phyloP scores from a whole-genome alignment of 1,284 basidiomycete species.

The Phenoliferia sp. region DNA sequence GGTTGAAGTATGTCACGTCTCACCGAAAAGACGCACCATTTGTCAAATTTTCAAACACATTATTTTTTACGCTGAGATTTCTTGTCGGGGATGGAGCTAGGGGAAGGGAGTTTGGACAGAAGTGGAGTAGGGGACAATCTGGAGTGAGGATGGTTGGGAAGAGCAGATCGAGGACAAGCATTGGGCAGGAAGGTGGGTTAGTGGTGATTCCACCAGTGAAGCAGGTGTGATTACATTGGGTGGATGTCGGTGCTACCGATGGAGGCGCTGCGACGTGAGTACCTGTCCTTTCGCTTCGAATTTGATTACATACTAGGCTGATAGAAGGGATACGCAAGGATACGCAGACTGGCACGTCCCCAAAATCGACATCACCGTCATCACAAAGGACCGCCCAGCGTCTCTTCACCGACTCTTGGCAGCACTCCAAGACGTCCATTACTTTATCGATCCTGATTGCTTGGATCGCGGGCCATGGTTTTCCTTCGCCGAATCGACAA shows the following conservation, averaged over 20 bases:
- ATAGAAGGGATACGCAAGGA: not conserved
- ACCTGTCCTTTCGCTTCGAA: no score
- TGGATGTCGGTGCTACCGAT: slow-evolving; percentile 33
- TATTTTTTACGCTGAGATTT: no score
- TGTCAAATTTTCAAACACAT: no score
- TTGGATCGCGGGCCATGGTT: no score
- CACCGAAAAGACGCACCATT: no score
- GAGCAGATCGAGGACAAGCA: slow-evolving; percentile 3
- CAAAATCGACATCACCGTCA: slow-evolving; percentile 61
- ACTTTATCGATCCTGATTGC: slow-evolving; percentile 74
- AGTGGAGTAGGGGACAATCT: slow-evolving; percentile 20
- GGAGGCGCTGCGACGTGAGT: slow-evolving; percentile 34
- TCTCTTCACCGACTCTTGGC: slow-evolving; percentile 62
- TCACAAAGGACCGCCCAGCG: slow-evolving; percentile 67
- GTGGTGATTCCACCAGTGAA: slow-evolving; percentile 22
- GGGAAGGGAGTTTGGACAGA: slow-evolving; percentile 26
- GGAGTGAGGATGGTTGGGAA: slow-evolving; percentile 12
- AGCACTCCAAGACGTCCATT: slow-evolving; percentile 58
- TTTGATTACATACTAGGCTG: no score
- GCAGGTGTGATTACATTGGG: slow-evolving; percentile 23
- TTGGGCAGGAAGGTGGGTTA: slow-evolving; percentile 13
- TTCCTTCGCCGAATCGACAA: no score
- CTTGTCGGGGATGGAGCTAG: slow-evolving; percentile 16
- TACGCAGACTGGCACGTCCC: slow-evolving; percentile 68
- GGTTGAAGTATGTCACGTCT: no score